These are phyloP conservation scores for Cornus controversa DNA, from an alignment of 148 eudicot genomes.

Conservation along the genomic window DNA sequence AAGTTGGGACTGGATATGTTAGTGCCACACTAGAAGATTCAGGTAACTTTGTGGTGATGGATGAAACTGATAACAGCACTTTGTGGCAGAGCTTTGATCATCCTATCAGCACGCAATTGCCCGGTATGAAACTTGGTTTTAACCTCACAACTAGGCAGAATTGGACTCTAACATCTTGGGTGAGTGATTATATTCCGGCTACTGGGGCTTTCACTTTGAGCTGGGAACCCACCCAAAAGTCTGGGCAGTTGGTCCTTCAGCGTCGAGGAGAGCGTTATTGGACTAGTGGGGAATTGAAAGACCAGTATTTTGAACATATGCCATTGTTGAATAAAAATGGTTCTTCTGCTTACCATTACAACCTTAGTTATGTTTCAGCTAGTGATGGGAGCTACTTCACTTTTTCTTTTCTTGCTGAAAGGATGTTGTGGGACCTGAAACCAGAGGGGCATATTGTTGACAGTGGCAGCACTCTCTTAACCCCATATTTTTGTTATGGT, in stretches of 20 bases:
- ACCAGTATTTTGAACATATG: conserved; percentile 1
- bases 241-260: conserved; percentile 8
- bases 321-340: background rate
- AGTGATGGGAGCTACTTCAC: conserved; percentile 5
- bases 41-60: background rate
- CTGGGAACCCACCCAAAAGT: background rate
- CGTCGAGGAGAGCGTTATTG: conserved; percentile 16
- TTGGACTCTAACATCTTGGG: conserved; percentile 24
- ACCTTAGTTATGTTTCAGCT: background rate
- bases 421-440: conserved; percentile 9
- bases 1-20: conserved; percentile 3
- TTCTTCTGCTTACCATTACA: background rate
- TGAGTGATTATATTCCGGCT: background rate
- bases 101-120: conserved; percentile 6
- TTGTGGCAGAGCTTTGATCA: conserved; percentile 3
- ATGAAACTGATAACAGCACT: background rate
- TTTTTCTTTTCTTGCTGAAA: background rate
- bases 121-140: conserved; percentile 22
- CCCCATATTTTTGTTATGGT: conserved; percentile 11
- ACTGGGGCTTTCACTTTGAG: conserved; percentile 17
- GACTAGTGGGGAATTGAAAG: conserved; percentile 10
- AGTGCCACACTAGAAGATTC: conserved; percentile 2
- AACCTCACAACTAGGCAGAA: conserved; percentile 10
- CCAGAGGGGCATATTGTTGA: background rate
- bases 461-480: background rate